Base-by-base conservation (phyloP, 306 rosid species). In the Cicer judaicum region DNA sequence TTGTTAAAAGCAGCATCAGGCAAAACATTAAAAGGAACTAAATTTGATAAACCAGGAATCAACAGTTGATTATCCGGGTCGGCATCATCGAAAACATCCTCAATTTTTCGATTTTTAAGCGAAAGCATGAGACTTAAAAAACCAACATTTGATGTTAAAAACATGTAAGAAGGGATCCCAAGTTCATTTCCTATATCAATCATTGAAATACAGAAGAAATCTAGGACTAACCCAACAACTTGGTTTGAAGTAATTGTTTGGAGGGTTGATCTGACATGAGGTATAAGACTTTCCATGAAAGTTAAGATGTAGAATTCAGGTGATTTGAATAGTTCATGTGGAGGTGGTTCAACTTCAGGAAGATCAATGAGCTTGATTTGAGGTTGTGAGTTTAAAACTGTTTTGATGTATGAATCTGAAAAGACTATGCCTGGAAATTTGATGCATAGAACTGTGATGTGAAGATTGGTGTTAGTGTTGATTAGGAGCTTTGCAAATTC, bases 181-280 rank as follows among this genome's bases (percentile, higher is more conserved):
- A 86, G 42, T 60, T 88, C 87, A 7, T 68, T 69, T 61, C 79
- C 92, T 48, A 84, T 75, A 76, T 84, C 89, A 66, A 86, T 3
- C 89, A 87, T 70, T 15, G 85, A 53, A 60, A 87, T 6, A 40
- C 83, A 82, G 65, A 90, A 89, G 70, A 85, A 80, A 82, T 87
- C 89, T 50, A 89, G 80, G 42, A 89, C 86, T 74, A 90, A 70
- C 2, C 74, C 84, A 7, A 75, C 77, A 65, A 83, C 59, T 10
- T 57, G 75, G 60, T 29, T 39, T 34, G 87, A 74, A 8, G 72
- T 10, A 3, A 87, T 46, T 19, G 10, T 42, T 44, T 83, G 72
- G 1, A 75, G 0, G 5, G 79, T 60, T 74, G 76, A 43, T 60
- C 5, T 76, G 16, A 83, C 72, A 43, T 79, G 73, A 43, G 84